A percentile compares a stretch with the other conserved stretches of the same genome.
These are phyloP conservation scores for Cutaneotrichosporon sp. DNA, from an alignment of 1,284 basidiomycete species.

Conservation along the genomic window DNA sequence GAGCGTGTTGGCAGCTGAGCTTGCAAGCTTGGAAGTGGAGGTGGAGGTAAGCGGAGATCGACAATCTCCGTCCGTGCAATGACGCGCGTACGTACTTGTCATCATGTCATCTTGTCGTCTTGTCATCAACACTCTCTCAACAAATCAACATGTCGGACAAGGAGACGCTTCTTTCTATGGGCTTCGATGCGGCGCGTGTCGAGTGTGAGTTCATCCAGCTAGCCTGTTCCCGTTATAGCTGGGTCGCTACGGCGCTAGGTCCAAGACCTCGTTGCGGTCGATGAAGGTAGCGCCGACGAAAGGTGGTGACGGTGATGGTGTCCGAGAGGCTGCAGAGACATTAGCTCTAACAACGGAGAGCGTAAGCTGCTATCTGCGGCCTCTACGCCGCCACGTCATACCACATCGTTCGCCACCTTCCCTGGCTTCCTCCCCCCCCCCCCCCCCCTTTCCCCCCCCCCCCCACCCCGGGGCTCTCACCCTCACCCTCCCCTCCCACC, in stretches of 20 bases:
- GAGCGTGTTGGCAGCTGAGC: too few relatives aligned
- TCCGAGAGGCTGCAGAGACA: too few relatives aligned
- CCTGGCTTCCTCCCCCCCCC: conserved; percentile 3
- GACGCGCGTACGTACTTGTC: too few relatives aligned
- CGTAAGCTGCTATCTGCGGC: not conserved
- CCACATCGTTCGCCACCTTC: not conserved
- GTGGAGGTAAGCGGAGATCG: not conserved
- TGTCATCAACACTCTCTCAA: conserved; percentile 2
- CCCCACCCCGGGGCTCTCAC: not conserved
- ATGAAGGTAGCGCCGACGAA: not conserved
- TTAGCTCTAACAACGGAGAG: too few relatives aligned
- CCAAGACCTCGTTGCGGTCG: not conserved
- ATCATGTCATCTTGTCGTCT: too few relatives aligned
- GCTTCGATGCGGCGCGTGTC: conserved; percentile 75
- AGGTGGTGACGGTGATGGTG: too few relatives aligned
- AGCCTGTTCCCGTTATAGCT: too few relatives aligned
- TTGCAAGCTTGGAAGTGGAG: not conserved
- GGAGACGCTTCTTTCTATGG: conserved; percentile 79
- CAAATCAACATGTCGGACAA: conserved; percentile 59
- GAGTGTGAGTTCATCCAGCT: conserved; percentile 64
- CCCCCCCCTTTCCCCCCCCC: not conserved
- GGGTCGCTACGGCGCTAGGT: too few relatives aligned
- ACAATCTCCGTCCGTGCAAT: not conserved
- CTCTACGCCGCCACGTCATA: not conserved
- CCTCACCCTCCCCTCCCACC: not conserved